Evolutionary conservation across 2,329 filamentous ascomycete species (phyloP), one percentile per base, ranked within the genome.

Genomic region (Hymenoscyphus albidus): DNA sequence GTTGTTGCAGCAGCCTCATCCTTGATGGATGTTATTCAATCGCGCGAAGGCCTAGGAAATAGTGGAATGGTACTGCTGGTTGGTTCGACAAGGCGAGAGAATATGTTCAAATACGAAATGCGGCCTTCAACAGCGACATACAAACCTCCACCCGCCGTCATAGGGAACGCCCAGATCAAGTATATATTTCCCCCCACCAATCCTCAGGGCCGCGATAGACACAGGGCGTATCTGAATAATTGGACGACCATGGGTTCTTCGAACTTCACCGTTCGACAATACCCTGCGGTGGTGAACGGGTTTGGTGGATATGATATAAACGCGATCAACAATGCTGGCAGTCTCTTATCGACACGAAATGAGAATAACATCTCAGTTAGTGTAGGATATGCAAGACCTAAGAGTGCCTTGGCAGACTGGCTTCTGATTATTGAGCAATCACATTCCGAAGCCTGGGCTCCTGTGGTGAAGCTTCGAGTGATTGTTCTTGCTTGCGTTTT

Each of bases 401-500:
- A 85, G 62, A 91, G 83, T 5, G 74, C 78, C 0, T 78, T 96
- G 61, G 91, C 91, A 7, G 86, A 94, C 72, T 97, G 93, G 93
- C 87, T 91, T 5, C 79, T 97, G 3, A 72, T 96, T 2, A 85
- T 97, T 0, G 93, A 97, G 74, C 88, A 95, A 75, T 81, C 86
- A 2, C 86, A 86, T 67, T 75, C 76, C 27, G 93, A 97, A 76
- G 91, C 93, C 0, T 93, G 90, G 78, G 80, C 82, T 7, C 90
- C 93, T 0, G 93, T 97, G 64, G 78, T 81, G 35, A 87, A 86
- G 22, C 80, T 97, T n/a, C 86, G 91, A 22, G 88, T 89, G 58
- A 91, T 97, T 60, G 83, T 97, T 1, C 77, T 97, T 1, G 91
- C 87, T 5, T 96, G 92, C 67, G 90, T 96, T 0, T 96, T 97